Base-by-base conservation (phyloP, 2,329 filamentous ascomycete species). In the Colletotrichum sojae region DNA sequence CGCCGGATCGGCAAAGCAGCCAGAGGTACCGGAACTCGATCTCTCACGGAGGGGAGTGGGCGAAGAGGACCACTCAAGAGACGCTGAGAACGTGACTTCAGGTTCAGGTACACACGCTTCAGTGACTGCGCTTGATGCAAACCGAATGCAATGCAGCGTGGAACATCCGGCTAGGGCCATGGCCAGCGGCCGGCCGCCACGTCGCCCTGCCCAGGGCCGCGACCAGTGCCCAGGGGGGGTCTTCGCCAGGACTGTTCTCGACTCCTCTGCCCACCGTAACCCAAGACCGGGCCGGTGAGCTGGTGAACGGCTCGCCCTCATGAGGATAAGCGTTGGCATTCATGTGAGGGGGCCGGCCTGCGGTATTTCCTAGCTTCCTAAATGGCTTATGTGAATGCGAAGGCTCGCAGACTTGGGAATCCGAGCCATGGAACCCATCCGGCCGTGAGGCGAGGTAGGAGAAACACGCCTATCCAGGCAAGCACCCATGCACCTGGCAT, bases 271-370 rank as follows among this genome's bases (percentile, higher is more conserved):
- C 53, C 52, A 51, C 58, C 53, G 40, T 52, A 46, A 55, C 60
- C 68, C 43, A 62, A 54, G 53, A 31, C 57, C 18, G 25, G 16
- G 25, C 36, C 48, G 67, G 66, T 27, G 61, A 65, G 31, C 31
- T 69, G 46, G 18, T 16, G 48, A 46, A 54, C 20, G 63, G 40
- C 27, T 57, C 20, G 16, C 36, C 58, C 40, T 43, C 20, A 39
- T 57, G 25, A 9, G 63, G 67, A 48, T 49, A 68, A 58, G 67
- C 53, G 53, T 36, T 49, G n/a, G 39, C 36, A 52, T 73, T 69
- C 71, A 71, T 72, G 65, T 72, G 73, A 72, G 71, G 71, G 65
- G 64, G 63, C 62, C 64, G 62, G 39, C 54, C 73, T 74, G 76
- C 72, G 73, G 68, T 72, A 70, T 71, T 73, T 69, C 71, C 46